Evolutionary conservation across 352 stramenopile species (phyloP).

Genomic region (Phytophthora megakarya): DNA sequence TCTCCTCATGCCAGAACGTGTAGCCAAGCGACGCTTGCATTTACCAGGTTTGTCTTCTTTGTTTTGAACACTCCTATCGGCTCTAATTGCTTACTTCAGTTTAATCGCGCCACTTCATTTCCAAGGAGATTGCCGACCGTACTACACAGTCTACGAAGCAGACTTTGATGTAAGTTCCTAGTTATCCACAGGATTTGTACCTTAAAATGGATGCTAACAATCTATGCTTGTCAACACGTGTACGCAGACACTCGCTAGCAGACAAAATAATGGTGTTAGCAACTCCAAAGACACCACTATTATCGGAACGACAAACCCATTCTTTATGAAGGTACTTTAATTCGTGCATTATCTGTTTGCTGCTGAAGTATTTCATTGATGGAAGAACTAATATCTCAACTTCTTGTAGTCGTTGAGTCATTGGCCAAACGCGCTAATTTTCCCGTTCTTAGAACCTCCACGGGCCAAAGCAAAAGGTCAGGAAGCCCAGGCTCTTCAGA

Average conservation of each 20-base stretch:
- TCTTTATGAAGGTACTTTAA: conserved; percentile 81
- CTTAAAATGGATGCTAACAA: conserved; percentile 1
- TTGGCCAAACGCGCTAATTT: conserved; percentile 84
- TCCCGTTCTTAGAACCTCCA: conserved; percentile 66
- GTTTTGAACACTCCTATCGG: background rate
- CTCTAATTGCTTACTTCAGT: conserved; percentile 38
- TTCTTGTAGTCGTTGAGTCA: conserved; percentile 59
- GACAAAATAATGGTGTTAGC: conserved; percentile 63
- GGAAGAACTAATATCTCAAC: too few species aligned
- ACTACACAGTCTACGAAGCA: conserved; percentile 86
- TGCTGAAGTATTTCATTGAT: background rate
- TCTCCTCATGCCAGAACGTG: conserved; percentile 80
- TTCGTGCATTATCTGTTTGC: background rate
- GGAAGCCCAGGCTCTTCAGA: background rate
- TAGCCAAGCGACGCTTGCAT: conserved; percentile 79
- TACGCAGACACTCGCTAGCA: conserved; percentile 53
- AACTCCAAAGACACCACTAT: conserved; percentile 56
- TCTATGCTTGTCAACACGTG: background rate
- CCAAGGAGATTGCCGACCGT: conserved; percentile 82
- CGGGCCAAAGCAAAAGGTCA: conserved; percentile 23
- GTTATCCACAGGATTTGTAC: background rate
- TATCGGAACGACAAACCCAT: conserved; percentile 86
- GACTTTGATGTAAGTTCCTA: conserved; percentile 75
- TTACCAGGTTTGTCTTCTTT: conserved; percentile 59
- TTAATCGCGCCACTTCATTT: conserved; percentile 84